Evolutionary conservation across 352 stramenopile genomes (phyloP), one percentile per base, ranked within the genome.

Genomic region (Pythium utonaiense): DNA sequence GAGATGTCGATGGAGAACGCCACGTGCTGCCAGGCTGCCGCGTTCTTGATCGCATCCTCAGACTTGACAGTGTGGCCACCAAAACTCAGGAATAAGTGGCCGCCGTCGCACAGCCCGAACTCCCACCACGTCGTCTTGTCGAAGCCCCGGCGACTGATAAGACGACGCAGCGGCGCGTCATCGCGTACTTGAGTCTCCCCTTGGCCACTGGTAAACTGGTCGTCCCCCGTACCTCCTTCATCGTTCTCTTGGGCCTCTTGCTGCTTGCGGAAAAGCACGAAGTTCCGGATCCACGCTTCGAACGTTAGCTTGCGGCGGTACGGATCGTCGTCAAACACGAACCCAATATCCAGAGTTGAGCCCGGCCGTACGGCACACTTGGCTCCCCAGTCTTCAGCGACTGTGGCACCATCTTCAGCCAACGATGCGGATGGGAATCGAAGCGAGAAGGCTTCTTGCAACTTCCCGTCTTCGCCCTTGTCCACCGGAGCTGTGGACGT

Each of bases 281-380:
- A 79, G 65, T 89, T 88, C 33, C 79, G 78, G 24, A 91, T 55
- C 84, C 84, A 93, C n/a, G 61, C 67, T 51, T 93, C 84, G 31
- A 91, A 74, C 8, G 84, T 91, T 41, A 93, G 64, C 61, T 89
- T 84, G 31, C 84, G 78, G 19, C 84, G 75, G 55, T 92, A 93
- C 53, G 84, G 84, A 45, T 93, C 84, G 27, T 93, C 82, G 58
- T 93, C 84, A 59, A 88, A 93, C 17, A 67, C 70, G 12, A 79
- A 73, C 40, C 73, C 82, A 41, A 93, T 66, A 34, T 93, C 84
- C 7, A 93, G 71, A 12, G 82, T 91, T 16, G 70, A 82, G 16
- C 84, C 84, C 7, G 66, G 54, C 27, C 67, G 73, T 22, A 91
- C 65, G 30, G 61, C 49, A 56, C 80, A 91, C 49, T 70, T 77